Percentiles rank a stretch among this genome's conserved stretches.
Evolutionary conservation across 176 grass and related monocot genomes (phyloP).

Genomic region (Aegilops sharonensis): DNA sequence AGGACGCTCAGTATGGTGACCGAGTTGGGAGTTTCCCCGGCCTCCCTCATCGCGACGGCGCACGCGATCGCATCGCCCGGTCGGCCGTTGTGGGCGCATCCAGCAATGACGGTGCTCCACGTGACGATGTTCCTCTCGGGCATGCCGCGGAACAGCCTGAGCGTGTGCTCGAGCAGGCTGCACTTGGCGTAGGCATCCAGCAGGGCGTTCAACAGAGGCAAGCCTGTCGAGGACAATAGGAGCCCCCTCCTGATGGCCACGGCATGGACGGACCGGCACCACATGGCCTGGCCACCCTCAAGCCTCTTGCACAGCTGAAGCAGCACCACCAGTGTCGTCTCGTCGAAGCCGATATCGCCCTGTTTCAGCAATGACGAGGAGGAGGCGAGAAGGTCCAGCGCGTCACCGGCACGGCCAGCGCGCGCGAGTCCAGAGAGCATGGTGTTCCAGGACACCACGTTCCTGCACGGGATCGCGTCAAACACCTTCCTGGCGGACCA

Average conservation of each 20-base stretch:
- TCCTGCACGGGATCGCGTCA: not conserved
- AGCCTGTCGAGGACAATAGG: slow-evolving; percentile 5
- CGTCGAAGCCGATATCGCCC: not conserved
- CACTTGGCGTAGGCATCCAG: slow-evolving; percentile 64
- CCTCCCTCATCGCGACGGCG: slow-evolving; percentile 27
- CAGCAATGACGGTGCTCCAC: slow-evolving; percentile 52
- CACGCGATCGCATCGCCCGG: slow-evolving; percentile 30
- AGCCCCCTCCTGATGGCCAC: slow-evolving; percentile 27
- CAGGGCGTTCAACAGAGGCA: slow-evolving; percentile 39
- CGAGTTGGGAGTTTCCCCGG: slow-evolving; percentile 36
- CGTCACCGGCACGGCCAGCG: slow-evolving; percentile 2
- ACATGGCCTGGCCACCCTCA: not conserved
- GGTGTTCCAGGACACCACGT: slow-evolving; percentile 60
- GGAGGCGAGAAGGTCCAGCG: slow-evolving; percentile 18
- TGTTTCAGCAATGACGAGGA: not conserved
- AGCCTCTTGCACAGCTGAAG: slow-evolving; percentile 61
- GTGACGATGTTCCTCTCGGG: slow-evolving; percentile 36
- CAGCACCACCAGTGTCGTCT: slow-evolving; percentile 42
- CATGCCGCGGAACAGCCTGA: slow-evolving; percentile 38
- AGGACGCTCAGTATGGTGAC: slow-evolving; percentile 53
- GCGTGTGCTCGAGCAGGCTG: slow-evolving; percentile 19
- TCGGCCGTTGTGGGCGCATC: slow-evolving; percentile 15
- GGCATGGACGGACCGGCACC: slow-evolving; percentile 50
- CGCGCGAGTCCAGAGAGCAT: slow-evolving; percentile 51
- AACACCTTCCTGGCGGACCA: not conserved